Conservation (phyloP, 2,329 filamentous ascomycete species). For the Talaromyces islandicus region DNA sequence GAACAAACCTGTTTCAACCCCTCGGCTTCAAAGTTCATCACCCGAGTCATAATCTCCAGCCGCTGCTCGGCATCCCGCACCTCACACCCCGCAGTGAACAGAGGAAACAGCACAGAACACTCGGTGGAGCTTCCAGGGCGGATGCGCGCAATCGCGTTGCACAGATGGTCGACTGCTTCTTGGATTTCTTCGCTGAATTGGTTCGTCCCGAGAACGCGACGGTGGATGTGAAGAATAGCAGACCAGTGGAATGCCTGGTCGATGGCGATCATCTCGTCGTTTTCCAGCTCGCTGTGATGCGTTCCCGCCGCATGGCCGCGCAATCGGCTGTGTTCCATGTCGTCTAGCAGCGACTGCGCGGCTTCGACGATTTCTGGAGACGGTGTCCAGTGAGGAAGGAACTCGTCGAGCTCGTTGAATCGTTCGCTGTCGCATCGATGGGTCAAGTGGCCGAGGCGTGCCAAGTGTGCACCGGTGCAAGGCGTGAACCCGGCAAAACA, state of each 20-base stretch:
- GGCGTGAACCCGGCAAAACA: slow-evolving; percentile 76
- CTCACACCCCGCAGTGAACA: slow-evolving; percentile 79
- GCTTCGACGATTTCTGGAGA: slow-evolving; percentile 47
- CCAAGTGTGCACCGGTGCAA: slow-evolving; percentile 63
- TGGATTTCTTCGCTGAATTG: slow-evolving; percentile 57
- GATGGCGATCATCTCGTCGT: slow-evolving; percentile 53
- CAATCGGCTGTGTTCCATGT: slow-evolving; percentile 53
- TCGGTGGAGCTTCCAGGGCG: slow-evolving; percentile 64
- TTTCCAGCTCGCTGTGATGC: slow-evolving; percentile 35
- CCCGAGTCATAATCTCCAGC: slow-evolving; percentile 57
- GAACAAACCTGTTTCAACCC: slow-evolving; percentile 67
- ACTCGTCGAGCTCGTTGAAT: slow-evolving; percentile 49
- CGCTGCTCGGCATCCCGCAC: slow-evolving; percentile 52
- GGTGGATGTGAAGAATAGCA: slow-evolving; percentile 67
- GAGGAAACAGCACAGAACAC: slow-evolving; percentile 69
- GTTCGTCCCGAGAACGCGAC: slow-evolving; percentile 62
- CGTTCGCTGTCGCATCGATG: slow-evolving; percentile 62
- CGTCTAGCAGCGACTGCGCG: slow-evolving; percentile 55
- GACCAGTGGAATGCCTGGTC: slow-evolving; percentile 78
- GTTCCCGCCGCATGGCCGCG: slow-evolving; percentile 32
- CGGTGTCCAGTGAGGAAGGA: slow-evolving; percentile 54
- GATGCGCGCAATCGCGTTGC: slow-evolving; percentile 57
- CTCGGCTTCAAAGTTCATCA: slow-evolving; percentile 63
- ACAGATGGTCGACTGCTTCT: slow-evolving; percentile 56
- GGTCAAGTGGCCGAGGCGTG: slow-evolving; percentile 65